Evolutionary conservation across 495 filamentous ascomycete species (phyloP).

Genomic region (Letharia lupina): DNA sequence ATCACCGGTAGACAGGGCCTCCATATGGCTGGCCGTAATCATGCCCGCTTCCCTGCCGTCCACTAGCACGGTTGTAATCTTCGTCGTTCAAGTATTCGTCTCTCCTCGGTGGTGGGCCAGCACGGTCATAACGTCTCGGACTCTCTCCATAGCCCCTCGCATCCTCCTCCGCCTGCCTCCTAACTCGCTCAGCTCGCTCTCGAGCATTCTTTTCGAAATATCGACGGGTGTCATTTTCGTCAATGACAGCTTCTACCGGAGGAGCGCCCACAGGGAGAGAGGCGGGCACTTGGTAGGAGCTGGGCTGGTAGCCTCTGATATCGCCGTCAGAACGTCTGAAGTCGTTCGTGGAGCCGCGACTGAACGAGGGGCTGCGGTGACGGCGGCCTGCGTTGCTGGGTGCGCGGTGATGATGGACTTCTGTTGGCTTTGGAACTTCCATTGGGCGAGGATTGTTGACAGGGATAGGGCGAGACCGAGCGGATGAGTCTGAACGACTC

Average conservation of each 20-base stretch:
- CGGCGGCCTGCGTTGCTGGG: constrained; percentile 18
- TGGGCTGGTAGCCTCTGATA: constrained; percentile 17
- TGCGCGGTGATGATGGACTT: constrained; percentile 23
- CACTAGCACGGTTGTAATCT: constrained; percentile 23
- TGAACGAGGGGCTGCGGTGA: constrained; percentile 26
- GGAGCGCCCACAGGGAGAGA: constrained; percentile 17
- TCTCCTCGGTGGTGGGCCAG: constrained; percentile 11
- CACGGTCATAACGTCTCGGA: constrained; percentile 27
- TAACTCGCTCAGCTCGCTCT: constrained; percentile 19
- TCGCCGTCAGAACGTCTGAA: constrained; percentile 26
- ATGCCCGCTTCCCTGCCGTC: constrained; percentile 20
- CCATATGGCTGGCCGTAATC: constrained; percentile 24
- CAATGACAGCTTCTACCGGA: constrained; percentile 16
- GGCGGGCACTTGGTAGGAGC: constrained; percentile 15
- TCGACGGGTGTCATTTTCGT: constrained; percentile 23
- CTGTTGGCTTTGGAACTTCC: constrained; percentile 22
- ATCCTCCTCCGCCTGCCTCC: constrained; percentile 25
- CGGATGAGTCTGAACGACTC: constrained; percentile 17
- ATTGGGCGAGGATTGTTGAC: constrained; percentile 12
- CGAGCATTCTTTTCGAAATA: constrained; percentile 24
- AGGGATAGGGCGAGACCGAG: constrained; percentile 18
- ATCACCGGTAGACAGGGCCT: constrained; percentile 19
- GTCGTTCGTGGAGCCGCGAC: constrained; percentile 16
- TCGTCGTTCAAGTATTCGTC: constrained; percentile 23
- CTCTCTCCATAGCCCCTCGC: constrained; percentile 24